A percentile compares a stretch with the other conserved stretches of the same genome.
Conservation (phyloP, 768 basidiomycete species). For the Dacryopinax spathularia region DNA sequence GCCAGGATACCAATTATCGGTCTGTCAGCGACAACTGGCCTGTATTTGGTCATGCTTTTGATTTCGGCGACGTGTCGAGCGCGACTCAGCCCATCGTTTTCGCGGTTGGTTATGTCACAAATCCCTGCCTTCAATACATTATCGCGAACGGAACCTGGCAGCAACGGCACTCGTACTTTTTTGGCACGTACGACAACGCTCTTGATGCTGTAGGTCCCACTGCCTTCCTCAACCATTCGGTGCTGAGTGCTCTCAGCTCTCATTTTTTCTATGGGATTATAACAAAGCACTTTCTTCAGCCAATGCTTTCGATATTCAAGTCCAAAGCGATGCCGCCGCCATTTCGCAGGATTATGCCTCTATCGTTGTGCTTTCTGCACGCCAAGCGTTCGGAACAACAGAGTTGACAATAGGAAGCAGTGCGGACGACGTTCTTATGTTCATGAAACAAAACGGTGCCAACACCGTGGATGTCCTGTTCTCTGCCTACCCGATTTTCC, state of each 20-base stretch:
- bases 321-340: not conserved
- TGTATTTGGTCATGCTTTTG: conserved; percentile 12
- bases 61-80: conserved; percentile 12
- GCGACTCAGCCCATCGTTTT: conserved; percentile 20
- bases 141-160: conserved; percentile 22
- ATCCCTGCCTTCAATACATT: conserved; percentile 27
- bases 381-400: not conserved
- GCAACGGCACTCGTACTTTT: not conserved
- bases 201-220: not conserved
- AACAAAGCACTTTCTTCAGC: not conserved
- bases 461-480: conserved; percentile 31
- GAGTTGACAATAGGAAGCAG: not conserved
- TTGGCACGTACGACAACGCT: not conserved
- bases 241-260: conserved; percentile 23
- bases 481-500: conserved; percentile 20
- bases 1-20: conserved; percentile 14
- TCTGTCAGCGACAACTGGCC: conserved; percentile 15
- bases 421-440: conserved; percentile 7
- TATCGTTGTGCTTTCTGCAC: not conserved
- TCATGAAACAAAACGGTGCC: conserved; percentile 28
- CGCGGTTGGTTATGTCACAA: conserved; percentile 26
- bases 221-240: not conserved
- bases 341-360: not conserved
- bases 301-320: not conserved
- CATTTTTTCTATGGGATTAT: not conserved